A percentile compares a stretch with the other conserved stretches of the same genome.
Conservation (phyloP, 345 rosid species). For the Camelina sativa region DNA sequence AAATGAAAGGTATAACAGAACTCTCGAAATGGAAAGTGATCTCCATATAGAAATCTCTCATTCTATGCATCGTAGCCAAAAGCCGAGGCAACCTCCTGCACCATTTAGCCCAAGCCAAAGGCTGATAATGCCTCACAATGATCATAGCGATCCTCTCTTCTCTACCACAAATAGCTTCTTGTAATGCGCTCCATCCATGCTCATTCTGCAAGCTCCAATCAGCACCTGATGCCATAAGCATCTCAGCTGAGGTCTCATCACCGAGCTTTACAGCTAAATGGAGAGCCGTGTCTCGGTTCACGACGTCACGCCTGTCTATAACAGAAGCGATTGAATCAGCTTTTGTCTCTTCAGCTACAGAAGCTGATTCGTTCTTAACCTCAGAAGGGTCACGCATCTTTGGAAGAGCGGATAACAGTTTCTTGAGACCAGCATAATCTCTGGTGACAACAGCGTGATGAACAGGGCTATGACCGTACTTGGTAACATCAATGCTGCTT, state of each 20-base stretch:
- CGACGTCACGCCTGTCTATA: conserved; percentile 90
- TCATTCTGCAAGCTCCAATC: conserved; percentile 99
- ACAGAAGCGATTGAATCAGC: conserved; percentile 73
- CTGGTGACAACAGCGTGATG: conserved; percentile 75
- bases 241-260: conserved; percentile 82
- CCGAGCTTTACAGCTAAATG: conserved; percentile 95
- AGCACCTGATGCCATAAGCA: conserved; percentile 95
- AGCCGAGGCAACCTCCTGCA: conserved; percentile 93
- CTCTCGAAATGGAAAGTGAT: conserved; percentile 96
- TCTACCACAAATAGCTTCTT: conserved; percentile 90
- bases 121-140: conserved; percentile 91
- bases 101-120: conserved; percentile 99
- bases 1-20: conserved; percentile 93
- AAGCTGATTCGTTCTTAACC: conserved; percentile 73
- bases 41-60: conserved; percentile 99
- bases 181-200: conserved; percentile 97
- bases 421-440: conserved; percentile 76
- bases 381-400: conserved; percentile 69
- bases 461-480: conserved; percentile 85
- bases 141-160: conserved; percentile 84
- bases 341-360: conserved; percentile 87
- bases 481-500: conserved; percentile 72
- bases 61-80: conserved; percentile 79
- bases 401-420: conserved; percentile 77
- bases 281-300: conserved; percentile 89